Base-by-base conservation (phyloP, 169 alveolate genomes). In the Eimeria tenella region DNA sequence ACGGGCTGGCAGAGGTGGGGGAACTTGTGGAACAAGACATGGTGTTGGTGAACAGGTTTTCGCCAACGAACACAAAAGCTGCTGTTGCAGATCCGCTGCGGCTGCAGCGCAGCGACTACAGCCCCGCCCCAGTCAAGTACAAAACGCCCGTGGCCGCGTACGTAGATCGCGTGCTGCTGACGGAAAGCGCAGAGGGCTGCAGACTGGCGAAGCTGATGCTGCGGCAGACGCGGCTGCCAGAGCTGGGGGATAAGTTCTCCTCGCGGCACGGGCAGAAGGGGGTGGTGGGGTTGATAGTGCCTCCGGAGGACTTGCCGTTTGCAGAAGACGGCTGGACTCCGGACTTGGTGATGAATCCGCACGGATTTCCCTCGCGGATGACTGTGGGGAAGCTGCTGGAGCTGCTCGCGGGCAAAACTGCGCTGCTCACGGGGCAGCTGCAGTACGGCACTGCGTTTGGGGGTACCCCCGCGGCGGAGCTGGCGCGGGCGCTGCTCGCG, bases 231-330 rank as follows among this genome's bases (percentile, higher is more conserved):
- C 96, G 99, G 84, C 94, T 97, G 84, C 99, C 99, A 2, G 99
- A 98, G 93, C 95, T 97, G 74, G 99, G 99, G 42, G 94, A 94
- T 65, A 89, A 94, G 58, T 89, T 96, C 95, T 63, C 93, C 11
- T 93, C 99, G 53, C 97, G 99, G 70, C 99, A 99, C 96, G 99
- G 99, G 6, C 99, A 99, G 96, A 99, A 99, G 96, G 99, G 99
- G 21, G 99, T 99, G 17, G 99, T 99, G 68, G 99, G 99, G n/a
- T 97, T 99, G 89, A 98, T 99, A 53, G 99, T 98, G 60, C 98
- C 98, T 62, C 99, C 86, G 5, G 96, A 94, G 52, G 99, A 99
- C 96, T 95, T 99, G 98, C 99, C 99, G 13, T 99, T 99, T 95
- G 98, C 98, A 68, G 99, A 99, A 95, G 97, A 97, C 79, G 99